Evolutionary conservation across 441 rosid genomes (phyloP).

Genomic region (Macaranga tanarius): DNA sequence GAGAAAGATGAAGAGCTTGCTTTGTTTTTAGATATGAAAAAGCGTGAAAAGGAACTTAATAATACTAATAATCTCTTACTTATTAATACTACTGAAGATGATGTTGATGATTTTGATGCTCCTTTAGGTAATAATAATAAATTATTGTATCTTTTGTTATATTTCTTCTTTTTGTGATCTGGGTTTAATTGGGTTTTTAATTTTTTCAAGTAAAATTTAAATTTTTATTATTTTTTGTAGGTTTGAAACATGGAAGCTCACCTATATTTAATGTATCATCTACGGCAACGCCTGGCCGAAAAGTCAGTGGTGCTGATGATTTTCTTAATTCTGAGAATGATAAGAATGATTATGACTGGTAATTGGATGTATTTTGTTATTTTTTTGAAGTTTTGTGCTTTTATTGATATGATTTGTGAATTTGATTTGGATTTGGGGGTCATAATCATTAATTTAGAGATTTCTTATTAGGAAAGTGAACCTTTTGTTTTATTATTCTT

Average conservation of each 20-base stretch:
- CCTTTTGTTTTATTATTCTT: background rate
- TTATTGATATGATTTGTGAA: too few relatives aligned
- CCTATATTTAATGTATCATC: constrained; percentile 76
- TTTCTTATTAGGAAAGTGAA: constrained; percentile 1
- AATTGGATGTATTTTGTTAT: constrained; percentile 20
- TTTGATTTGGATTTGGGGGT: too few relatives aligned
- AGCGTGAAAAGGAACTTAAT: constrained; percentile 70
- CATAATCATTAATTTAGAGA: too few relatives aligned
- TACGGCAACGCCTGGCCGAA: constrained; percentile 46
- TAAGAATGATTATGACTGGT: constrained; percentile 97
- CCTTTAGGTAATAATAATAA: constrained; percentile 62
- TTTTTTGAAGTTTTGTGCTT: background rate
- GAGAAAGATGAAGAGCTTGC: constrained; percentile 92
- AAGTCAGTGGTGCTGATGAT: constrained; percentile 64
- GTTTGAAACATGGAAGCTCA: constrained; percentile 73
- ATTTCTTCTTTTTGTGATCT: background rate
- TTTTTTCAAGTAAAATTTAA: too few relatives aligned
- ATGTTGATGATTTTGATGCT: constrained; percentile 63
- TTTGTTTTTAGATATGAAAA: constrained; percentile 87
- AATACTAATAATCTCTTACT: constrained; percentile 49
- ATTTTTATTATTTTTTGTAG: constrained; percentile 36
- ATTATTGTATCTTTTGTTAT: background rate
- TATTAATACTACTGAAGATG: constrained; percentile 53
- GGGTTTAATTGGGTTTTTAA: background rate
- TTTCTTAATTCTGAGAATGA: constrained; percentile 88